A percentile compares a stretch with the other conserved stretches of the same genome.
phyloP scores from a whole-genome alignment of 805 yeast genomes.

The Grigorovia transvaalensis region DNA sequence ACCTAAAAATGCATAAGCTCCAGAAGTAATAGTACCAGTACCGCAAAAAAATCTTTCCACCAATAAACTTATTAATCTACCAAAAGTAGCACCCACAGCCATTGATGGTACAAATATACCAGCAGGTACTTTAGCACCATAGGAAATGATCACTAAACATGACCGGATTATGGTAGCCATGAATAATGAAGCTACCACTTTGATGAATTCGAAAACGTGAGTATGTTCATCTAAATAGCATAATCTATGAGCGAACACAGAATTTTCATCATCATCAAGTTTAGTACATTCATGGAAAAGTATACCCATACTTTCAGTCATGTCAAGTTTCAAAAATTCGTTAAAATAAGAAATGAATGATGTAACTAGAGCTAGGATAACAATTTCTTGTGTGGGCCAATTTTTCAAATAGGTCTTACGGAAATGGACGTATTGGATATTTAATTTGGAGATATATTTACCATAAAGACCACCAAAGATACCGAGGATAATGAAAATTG shows the following conservation, averaged over 20 bases:
- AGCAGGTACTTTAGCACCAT: slow-evolving; percentile 93
- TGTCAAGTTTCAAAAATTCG: slow-evolving; percentile 69
- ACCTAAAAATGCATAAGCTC: slow-evolving; percentile 90
- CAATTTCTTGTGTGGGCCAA: slow-evolving; percentile 55
- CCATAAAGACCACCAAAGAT: slow-evolving; percentile 90
- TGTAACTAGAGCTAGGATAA: slow-evolving; percentile 55
- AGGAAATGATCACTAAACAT: slow-evolving; percentile 66
- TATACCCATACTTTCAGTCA: slow-evolving; percentile 92
- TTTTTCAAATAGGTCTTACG: slow-evolving; percentile 52
- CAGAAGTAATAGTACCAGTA: slow-evolving; percentile 67
- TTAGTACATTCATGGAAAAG: slow-evolving; percentile 72
- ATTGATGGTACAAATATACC: slow-evolving; percentile 95
- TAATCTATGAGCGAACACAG: slow-evolving; percentile 32
- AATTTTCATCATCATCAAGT: slow-evolving; percentile 20
- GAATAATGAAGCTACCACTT: slow-evolving; percentile 42
- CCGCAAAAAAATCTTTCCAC: slow-evolving; percentile 42
- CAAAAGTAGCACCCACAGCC: slow-evolving; percentile 94
- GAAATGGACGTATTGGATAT: slow-evolving; percentile 65
- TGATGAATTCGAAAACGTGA: slow-evolving; percentile 18
- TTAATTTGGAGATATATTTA: slow-evolving; percentile 60
- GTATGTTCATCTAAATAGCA: slow-evolving; percentile 31
- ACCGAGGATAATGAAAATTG: slow-evolving; percentile 70
- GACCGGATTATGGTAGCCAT: slow-evolving; percentile 67
- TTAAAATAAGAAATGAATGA: slow-evolving; percentile 75
- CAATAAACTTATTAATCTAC: slow-evolving; percentile 72